Conservation (phyloP, 371 early-diverging fungal genomes). For the Lichtheimia corymbifera region DNA sequence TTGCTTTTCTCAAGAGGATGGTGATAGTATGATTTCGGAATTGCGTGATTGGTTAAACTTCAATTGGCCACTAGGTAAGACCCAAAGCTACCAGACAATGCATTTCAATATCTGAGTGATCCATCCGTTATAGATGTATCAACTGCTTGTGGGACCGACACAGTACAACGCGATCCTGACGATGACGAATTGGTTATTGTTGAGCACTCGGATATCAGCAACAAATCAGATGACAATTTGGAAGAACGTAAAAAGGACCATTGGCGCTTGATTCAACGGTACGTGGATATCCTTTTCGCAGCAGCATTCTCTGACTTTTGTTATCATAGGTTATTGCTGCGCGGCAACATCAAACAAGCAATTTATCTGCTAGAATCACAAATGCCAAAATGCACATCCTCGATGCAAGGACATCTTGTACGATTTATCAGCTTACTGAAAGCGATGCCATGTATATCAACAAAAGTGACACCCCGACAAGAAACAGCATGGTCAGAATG, state of each 20-base stretch:
- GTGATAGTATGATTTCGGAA: neutral
- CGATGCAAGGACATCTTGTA: neutral
- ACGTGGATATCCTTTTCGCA: neutral
- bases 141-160: neutral
- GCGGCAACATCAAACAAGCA: conserved; percentile 16
- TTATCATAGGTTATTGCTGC: conserved; percentile 13
- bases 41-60: conserved; percentile 17
- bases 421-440: neutral
- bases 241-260: neutral
- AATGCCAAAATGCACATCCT: neutral
- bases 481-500: neutral
- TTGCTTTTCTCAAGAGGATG: conserved; percentile 10
- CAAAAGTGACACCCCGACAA: neutral
- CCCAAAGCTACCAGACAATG: neutral
- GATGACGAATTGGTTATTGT: conserved; percentile 12
- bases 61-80: conserved; percentile 17
- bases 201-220: conserved; percentile 2
- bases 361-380: conserved; percentile 9
- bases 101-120: neutral
- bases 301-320: neutral
- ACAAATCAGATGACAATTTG: neutral
- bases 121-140: neutral
- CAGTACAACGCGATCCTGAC: conserved; percentile 2
- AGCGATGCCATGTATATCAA: neutral
- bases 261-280: conserved; percentile 8